These are phyloP conservation scores for Mrakia gelida DNA, from an alignment of 768 basidiomycete genomes.

Conservation along the genomic window DNA sequence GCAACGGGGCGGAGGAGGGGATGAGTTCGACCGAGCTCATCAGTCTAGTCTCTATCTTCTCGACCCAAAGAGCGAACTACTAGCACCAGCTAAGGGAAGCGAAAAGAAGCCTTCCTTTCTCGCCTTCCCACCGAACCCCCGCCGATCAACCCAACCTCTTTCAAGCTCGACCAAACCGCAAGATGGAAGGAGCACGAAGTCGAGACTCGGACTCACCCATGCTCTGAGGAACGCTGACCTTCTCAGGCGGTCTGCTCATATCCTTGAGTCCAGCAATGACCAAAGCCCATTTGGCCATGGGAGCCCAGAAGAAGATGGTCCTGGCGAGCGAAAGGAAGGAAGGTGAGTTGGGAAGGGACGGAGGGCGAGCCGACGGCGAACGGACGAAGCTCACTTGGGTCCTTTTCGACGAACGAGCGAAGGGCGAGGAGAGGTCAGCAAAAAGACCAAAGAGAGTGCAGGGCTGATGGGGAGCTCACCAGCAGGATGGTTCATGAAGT, in stretches of 20 bases:
- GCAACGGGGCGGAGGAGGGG: neutral
- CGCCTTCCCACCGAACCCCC: no score
- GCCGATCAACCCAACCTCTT: neutral
- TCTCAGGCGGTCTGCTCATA: slow-evolving; percentile 81
- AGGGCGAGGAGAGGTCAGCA: neutral
- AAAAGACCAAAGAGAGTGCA: no score
- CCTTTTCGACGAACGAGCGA: slow-evolving; percentile 27
- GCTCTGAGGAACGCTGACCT: slow-evolving; percentile 89
- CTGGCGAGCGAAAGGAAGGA: slow-evolving; percentile 32
- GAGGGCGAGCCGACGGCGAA: neutral
- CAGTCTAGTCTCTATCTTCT: no score
- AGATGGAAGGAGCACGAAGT: neutral
- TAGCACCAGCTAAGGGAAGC: no score
- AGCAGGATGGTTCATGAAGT: slow-evolving; percentile 91
- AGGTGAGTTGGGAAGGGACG: neutral
- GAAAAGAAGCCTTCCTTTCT: no score
- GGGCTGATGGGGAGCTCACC: slow-evolving; percentile 53
- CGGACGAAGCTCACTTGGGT: slow-evolving; percentile 41
- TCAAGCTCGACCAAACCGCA: no score
- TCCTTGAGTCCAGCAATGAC: slow-evolving; percentile 59
- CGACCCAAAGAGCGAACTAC: no score
- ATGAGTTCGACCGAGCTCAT: no score
- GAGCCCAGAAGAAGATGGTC: slow-evolving; percentile 92
- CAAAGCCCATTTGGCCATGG: slow-evolving; percentile 47
- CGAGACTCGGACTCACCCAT: slow-evolving; percentile 57